Evolutionary conservation across 2,329 filamentous ascomycete genomes (phyloP), one percentile per base, ranked within the genome.

Genomic region (Clarireedia paspali): DNA sequence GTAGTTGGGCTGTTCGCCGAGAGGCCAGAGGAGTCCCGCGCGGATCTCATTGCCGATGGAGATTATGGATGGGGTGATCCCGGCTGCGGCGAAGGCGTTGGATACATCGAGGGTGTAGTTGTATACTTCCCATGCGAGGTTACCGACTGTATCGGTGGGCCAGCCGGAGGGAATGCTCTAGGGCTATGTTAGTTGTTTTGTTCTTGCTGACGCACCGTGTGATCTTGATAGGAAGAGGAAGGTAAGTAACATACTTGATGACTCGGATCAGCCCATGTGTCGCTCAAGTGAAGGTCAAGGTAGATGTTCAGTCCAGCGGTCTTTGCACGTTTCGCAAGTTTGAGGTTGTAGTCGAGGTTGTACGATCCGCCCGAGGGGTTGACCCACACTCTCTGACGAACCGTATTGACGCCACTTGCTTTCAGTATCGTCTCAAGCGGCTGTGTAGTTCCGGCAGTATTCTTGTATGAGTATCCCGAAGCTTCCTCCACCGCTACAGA

Each of bases 31-130:
- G 34, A 89, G 72, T 0, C 87, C 87, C 1, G 75, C 71, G 0
- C 80, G 79, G 67, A 90, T 89, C 67, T 89, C 87, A 64, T 90
- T 90, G 24, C 87, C 87, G 60, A 90, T 84, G 15, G 82, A 84
- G 50, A 89, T 78, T 50, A 89, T 82, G 2, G 75, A 72, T 0
- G 85, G 78, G 3, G 74, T 69, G 23, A 88, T 74, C 3, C 76
- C 75, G 15, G 77, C 77, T 0, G 69, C 68, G 1, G 79, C 75
- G 63, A 89, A 88, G 15, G 75, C 70, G 64, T 89, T 81, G 57
- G 80, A 77, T 0, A 85, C 78, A 3, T 77, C 74, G 4, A 78
- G 70, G 0, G 86, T 89, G 70, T 90, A 89, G 70, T 85, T 83
- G 71, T 88, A 87, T 10, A 89, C 68, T 64, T 79, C 73, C 75